Conservation (phyloP, 192 early-diverging fungal genomes). For the Funneliformis geosporum region DNA sequence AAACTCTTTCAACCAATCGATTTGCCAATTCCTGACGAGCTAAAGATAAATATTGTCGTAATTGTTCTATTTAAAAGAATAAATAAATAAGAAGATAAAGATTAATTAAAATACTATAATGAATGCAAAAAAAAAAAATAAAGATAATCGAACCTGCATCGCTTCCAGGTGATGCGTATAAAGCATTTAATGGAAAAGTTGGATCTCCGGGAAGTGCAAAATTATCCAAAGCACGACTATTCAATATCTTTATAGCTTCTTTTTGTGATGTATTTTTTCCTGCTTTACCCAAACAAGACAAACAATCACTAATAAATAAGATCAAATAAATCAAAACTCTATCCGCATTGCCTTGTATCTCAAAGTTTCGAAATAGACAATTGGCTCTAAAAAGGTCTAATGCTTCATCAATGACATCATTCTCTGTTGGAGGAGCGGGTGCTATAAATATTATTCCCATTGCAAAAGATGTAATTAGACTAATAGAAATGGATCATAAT, state of each 20-base stretch:
- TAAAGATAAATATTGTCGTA: slow-evolving; percentile 88
- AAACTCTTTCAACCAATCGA: slow-evolving; percentile 77
- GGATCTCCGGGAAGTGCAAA: slow-evolving; percentile 94
- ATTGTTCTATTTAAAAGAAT: slow-evolving; percentile 54
- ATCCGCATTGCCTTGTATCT: slow-evolving; percentile 93
- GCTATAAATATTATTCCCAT: slow-evolving; percentile 38
- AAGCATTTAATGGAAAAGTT: slow-evolving; percentile 87
- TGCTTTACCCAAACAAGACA: slow-evolving; percentile 74
- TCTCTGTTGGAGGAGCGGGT: slow-evolving; percentile 47
- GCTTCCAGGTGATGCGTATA: slow-evolving; percentile 70
- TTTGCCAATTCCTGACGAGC: slow-evolving; percentile 84
- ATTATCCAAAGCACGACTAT: slow-evolving; percentile 84
- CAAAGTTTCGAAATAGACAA: slow-evolving; percentile 98
- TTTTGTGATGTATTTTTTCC: slow-evolving; percentile 58
- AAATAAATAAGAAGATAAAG: background rate
- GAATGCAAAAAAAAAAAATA: background rate
- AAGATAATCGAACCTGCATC: slow-evolving; percentile 66
- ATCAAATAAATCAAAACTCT: slow-evolving; percentile 94
- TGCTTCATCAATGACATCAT: slow-evolving; percentile 96
- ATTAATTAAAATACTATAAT: background rate
- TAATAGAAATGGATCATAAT: slow-evolving; percentile 5
- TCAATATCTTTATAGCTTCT: slow-evolving; percentile 79
- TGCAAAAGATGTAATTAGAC: background rate
- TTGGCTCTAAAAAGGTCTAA: slow-evolving; percentile 94
- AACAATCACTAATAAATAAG: slow-evolving; percentile 86